phyloP scores from a whole-genome alignment of 768 basidiomycete genomes.

The Gloeopeniophorella convolvens region DNA sequence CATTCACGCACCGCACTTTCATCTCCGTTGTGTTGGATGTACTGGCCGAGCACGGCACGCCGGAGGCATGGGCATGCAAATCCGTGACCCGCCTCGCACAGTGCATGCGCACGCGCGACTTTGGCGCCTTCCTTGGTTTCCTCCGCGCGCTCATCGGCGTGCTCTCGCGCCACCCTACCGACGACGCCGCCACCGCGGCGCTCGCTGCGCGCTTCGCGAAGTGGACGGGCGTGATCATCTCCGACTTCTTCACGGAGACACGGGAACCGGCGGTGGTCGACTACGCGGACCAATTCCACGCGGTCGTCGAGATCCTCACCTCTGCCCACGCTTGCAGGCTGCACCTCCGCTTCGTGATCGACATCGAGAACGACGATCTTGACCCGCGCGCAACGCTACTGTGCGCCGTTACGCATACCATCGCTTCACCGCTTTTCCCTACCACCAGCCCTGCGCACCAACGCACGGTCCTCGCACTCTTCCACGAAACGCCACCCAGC shows the following conservation, averaged over 20 bases:
- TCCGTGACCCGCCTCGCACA: slow-evolving; percentile 34
- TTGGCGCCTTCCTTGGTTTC: slow-evolving; percentile 30
- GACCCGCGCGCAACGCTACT: slow-evolving; percentile 1
- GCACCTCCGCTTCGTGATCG: not conserved
- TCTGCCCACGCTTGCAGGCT: not conserved
- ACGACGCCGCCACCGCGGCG: not conserved
- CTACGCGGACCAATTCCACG: not conserved
- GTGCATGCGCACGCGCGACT: slow-evolving; percentile 28
- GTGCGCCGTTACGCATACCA: slow-evolving; percentile 3
- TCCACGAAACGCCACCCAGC: not conserved
- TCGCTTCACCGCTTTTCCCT: not conserved
- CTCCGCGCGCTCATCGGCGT: slow-evolving; percentile 26
- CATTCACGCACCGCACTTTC: slow-evolving; percentile 27
- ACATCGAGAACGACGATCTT: not conserved
- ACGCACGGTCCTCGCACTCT: not conserved
- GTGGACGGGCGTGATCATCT: slow-evolving; percentile 25
- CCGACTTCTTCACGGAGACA: slow-evolving; percentile 9
- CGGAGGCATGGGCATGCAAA: slow-evolving; percentile 38
- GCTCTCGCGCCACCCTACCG: not conserved
- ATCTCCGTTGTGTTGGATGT: slow-evolving; percentile 28
- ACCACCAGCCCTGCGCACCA: not conserved
- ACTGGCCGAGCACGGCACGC: slow-evolving; percentile 22
- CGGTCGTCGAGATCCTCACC: slow-evolving; percentile 9
- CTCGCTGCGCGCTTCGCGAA: slow-evolving; percentile 20
- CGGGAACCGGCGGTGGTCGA: not conserved